Base-by-base conservation (phyloP, 495 filamentous ascomycete species). In the Lentithecium fluviatile region DNA sequence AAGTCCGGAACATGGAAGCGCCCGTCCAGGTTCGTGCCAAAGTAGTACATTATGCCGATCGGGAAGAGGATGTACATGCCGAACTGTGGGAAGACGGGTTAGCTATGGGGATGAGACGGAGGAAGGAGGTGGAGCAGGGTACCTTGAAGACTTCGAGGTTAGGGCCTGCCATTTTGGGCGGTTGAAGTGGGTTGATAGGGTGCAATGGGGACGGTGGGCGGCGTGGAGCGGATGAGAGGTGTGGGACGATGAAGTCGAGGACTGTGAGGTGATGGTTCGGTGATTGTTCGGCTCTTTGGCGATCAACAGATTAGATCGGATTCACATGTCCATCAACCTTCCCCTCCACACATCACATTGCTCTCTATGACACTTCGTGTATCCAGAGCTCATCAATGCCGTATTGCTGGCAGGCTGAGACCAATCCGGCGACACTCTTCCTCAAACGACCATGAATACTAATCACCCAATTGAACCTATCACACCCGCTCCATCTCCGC, bases 11-110 rank as follows among this genome's bases (percentile, higher is more conserved):
- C 89, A 45, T 80, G 70, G 79, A 99, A 99, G 59, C 88, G 87
- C 54, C 85, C 82, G 75, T 99, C 94, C 62, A 99, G 89, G 74
- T 99, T 99, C 43, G 91, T 96, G 72, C 94, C 94, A 79, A 97
- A 98, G 78, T 98, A 98, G 80, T 96, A 98, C 94, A 98, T 98
- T 79, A 94, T 89, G 62, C 88, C 91, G 67, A 98, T 97, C 21
- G 94, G 94, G 77, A 98, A 97, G 80, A 97, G 85, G 76, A 98
- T 87, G 78, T 97, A 98, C 82, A 93, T 88, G 77, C 92, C 91
- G 77, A 97, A 97, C 92, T 97, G 59, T 6, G 17, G 11, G 58
- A 24, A 24, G 26, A n/a, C n/a, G n/a, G n/a, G 42, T 52, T 15
- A n/a, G 52, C 66, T 45, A 59, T 25, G 3, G 24, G 21, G 52